A percentile compares a stretch with the other conserved stretches of the same genome.
phyloP scores from a whole-genome alignment of 306 rosid genomes.

The Cajanus cajan region DNA sequence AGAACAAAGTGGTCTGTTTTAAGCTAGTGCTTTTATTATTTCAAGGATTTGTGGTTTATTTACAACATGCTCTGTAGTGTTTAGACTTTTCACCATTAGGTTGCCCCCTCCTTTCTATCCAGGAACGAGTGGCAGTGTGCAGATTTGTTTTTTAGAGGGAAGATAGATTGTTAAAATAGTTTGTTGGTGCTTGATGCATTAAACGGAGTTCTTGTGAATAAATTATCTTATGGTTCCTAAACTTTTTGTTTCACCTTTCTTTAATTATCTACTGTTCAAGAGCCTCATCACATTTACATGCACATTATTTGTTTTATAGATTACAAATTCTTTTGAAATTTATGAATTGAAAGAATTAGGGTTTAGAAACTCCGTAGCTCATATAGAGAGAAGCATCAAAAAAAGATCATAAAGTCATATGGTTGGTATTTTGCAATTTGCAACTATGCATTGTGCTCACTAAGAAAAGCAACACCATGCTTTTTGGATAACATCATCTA shows the following conservation, averaged over 20 bases:
- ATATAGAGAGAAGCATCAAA: not conserved
- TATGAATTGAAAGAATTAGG: not conserved
- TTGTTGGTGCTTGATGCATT: not conserved
- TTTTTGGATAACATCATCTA: not conserved
- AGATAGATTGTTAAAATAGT: not conserved
- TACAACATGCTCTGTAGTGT: not conserved
- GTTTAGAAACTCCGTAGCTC: not conserved
- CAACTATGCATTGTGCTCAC: not conserved
- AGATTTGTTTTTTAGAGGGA: not conserved
- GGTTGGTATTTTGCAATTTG: not conserved
- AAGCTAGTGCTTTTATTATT: not conserved
- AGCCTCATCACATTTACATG: not conserved
- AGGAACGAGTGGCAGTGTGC: not conserved
- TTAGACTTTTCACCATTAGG: not conserved
- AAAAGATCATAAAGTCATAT: not conserved
- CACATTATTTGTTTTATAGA: not conserved
- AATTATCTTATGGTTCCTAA: not conserved
- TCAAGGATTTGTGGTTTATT: not conserved
- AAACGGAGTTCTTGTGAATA: not conserved
- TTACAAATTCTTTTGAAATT: not conserved
- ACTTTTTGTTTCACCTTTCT: not conserved
- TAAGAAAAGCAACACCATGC: not conserved
- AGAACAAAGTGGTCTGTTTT: not conserved
- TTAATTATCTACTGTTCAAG: not conserved
- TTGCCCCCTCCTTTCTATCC: not conserved